phyloP scores from a whole-genome alignment of 345 rosid species.

The Eucalyptus polyanthemos region DNA sequence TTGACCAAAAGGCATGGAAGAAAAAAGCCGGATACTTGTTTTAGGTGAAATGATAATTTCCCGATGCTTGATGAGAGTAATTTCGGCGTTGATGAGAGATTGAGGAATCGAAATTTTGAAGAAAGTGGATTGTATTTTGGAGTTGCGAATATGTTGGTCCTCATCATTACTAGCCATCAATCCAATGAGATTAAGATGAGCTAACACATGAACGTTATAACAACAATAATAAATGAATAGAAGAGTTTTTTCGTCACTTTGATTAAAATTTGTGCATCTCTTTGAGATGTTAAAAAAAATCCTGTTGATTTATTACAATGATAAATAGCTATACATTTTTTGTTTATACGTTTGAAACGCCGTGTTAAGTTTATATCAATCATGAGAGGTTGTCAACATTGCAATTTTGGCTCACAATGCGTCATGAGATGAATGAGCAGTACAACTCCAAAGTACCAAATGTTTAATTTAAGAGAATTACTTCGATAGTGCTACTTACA shows the following conservation, averaged over 20 bases:
- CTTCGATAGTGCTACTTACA: fast-evolving
- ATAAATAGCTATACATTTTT: fast-evolving
- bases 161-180: background rate
- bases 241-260: fast-evolving
- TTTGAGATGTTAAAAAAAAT: background rate
- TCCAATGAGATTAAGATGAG: background rate
- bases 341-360: fast-evolving
- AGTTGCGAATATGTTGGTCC: background rate
- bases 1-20: background rate
- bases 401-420: too few relatives aligned
- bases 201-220: fast-evolving
- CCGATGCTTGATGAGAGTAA: background rate
- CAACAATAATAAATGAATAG: too few relatives aligned
- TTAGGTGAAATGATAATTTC: too few relatives aligned
- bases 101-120: background rate
- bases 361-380: background rate
- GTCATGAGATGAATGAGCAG: fast-evolving
- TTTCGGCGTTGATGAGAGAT: background rate
- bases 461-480: fast-evolving
- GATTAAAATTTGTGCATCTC: background rate
- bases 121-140: background rate
- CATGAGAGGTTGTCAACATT: background rate
- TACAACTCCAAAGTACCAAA: background rate
- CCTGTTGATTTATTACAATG: fast-evolving
- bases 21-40: background rate